A percentile compares a stretch with the other conserved stretches of the same genome.
Conservation (phyloP, 805 yeast species). For the Pichia ethanolica region DNA sequence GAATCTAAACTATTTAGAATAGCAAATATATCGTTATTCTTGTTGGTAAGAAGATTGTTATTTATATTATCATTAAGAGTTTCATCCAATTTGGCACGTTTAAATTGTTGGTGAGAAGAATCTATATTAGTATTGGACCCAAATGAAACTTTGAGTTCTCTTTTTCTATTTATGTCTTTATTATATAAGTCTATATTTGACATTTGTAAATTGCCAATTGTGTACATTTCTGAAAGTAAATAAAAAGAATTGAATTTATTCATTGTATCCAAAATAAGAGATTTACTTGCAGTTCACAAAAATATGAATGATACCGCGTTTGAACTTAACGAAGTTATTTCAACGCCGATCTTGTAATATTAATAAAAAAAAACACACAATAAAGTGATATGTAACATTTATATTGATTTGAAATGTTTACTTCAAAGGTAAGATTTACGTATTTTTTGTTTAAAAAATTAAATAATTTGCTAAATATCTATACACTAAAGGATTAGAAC, state of each 20-base stretch:
- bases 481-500: no score
- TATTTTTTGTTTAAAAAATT: no score
- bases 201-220: background rate
- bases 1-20: conserved; percentile 10
- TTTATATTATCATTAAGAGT: background rate
- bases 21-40: conserved; percentile 6
- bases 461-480: no score
- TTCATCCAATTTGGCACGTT: background rate
- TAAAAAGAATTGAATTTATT: no score
- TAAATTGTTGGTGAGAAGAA: background rate
- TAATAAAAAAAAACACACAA: no score
- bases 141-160: conserved; percentile 5
- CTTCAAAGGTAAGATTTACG: no score
- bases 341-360: no score
- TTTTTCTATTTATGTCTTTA: background rate
- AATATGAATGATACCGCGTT: background rate
- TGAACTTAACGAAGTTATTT: background rate
- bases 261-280: no score
- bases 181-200: background rate
- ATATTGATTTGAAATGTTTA: no score
- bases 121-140: background rate
- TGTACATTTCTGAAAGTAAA: no score
- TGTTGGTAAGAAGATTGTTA: background rate
- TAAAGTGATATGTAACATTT: no score
- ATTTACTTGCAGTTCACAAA: background rate